Evolutionary conservation across 2,329 filamentous ascomycete genomes (phyloP).

Genomic region (Clarireedia homoeocarpa): DNA sequence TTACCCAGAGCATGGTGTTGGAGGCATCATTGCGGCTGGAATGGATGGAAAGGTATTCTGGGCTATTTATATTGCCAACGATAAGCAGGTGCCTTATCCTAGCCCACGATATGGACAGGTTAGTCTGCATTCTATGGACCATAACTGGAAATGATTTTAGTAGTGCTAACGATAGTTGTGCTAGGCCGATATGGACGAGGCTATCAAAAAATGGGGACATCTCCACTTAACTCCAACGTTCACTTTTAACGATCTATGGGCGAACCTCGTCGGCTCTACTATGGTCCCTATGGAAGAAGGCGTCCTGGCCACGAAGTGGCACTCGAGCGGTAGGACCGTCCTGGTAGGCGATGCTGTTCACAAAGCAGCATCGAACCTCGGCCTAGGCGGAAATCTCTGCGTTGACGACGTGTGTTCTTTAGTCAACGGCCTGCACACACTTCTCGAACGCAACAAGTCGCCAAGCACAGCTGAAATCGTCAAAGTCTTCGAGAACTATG

Average conservation of each 20-base stretch:
- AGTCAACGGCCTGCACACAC: background rate
- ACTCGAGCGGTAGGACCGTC: constrained; percentile 1
- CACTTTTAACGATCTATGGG: background rate
- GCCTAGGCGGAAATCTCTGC: constrained; percentile 1
- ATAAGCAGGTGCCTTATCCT: background rate
- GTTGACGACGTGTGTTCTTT: constrained; percentile 1
- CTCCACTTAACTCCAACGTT: background rate
- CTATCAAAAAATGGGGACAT: constrained; percentile 1
- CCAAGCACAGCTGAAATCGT: background rate
- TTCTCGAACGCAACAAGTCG: background rate
- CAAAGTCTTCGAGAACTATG: constrained; percentile 1
- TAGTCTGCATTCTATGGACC: background rate
- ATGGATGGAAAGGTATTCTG: constrained; percentile 1
- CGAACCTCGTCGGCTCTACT: background rate
- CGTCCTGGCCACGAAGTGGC: background rate
- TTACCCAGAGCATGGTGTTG: constrained; percentile 1
- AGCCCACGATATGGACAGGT: constrained; percentile 2
- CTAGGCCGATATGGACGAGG: background rate
- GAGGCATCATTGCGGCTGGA: background rate
- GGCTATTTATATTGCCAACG: constrained; percentile 2
- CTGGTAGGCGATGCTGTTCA: constrained; percentile 1
- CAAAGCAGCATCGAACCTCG: background rate
- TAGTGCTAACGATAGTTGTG: background rate
- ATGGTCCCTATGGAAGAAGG: constrained; percentile 3
- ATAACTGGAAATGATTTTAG: background rate